Percentiles rank a stretch among this genome's conserved stretches.
These are phyloP conservation scores for Berkeleyomyces basicola DNA, from an alignment of 2,329 filamentous ascomycete species.

Conservation along the genomic window DNA sequence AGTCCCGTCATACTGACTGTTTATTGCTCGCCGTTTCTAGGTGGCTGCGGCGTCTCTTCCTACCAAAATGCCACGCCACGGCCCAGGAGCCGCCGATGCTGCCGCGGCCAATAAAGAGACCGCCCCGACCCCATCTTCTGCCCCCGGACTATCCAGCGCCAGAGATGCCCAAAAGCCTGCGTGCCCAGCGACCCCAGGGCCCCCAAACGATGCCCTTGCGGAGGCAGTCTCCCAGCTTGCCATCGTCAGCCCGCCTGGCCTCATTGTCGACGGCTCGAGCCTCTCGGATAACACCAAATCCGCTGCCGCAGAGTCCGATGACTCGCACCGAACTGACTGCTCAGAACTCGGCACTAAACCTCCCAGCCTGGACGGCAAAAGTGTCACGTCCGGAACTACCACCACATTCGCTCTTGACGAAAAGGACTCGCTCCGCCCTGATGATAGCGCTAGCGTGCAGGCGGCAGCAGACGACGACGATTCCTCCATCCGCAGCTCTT, in stretches of 20 bases:
- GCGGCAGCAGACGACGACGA: slow-evolving; percentile 80
- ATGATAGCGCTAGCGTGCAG: slow-evolving; percentile 89
- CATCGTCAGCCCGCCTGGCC: background rate
- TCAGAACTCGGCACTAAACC: slow-evolving; percentile 61
- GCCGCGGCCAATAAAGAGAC: slow-evolving; percentile 10
- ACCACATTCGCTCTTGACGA: slow-evolving; percentile 84
- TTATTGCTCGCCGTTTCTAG: slow-evolving; percentile 19
- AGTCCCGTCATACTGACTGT: background rate
- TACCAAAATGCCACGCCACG: background rate
- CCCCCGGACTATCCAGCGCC: slow-evolving; percentile 17
- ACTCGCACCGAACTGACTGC: slow-evolving; percentile 44
- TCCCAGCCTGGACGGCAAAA: slow-evolving; percentile 83
- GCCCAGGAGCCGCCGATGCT: slow-evolving; percentile 19
- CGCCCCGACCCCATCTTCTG: slow-evolving; percentile 4
- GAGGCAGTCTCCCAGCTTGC: slow-evolving; percentile 4
- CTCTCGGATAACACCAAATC: slow-evolving; percentile 9
- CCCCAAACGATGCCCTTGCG: slow-evolving; percentile 3
- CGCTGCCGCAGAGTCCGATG: slow-evolving; percentile 33
- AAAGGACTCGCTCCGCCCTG: slow-evolving; percentile 84
- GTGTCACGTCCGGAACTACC: slow-evolving; percentile 68
- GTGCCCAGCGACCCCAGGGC: slow-evolving; percentile 10
- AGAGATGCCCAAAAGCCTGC: slow-evolving; percentile 4
- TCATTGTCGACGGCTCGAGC: slow-evolving; percentile 1
- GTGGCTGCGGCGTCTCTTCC: slow-evolving; percentile 28
- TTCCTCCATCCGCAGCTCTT: slow-evolving; percentile 57